A percentile compares a stretch with the other conserved stretches of the same genome.
These are phyloP conservation scores for Rhodotorula toruloides DNA, from an alignment of 768 basidiomycete species.

Conservation along the genomic window DNA sequence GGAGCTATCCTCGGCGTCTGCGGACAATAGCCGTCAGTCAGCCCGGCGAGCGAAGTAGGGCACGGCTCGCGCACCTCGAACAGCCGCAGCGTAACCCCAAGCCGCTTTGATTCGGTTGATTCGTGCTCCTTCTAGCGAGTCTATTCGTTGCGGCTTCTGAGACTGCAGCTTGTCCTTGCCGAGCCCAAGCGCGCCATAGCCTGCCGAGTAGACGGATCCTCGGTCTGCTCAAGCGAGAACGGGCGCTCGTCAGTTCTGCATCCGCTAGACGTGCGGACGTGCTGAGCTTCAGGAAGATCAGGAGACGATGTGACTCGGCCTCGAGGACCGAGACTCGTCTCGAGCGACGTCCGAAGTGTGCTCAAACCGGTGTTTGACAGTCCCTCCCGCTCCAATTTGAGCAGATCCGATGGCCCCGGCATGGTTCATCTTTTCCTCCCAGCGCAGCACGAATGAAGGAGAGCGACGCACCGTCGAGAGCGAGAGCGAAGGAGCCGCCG, in stretches of 20 bases:
- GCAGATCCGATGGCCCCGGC: constrained; percentile 40
- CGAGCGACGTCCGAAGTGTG: background rate
- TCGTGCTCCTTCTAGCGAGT: constrained; percentile 8
- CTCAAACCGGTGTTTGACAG: background rate
- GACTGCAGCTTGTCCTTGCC: background rate
- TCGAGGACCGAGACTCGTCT: background rate
- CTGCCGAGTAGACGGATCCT: constrained; percentile 27
- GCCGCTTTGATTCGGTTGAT: constrained; percentile 30
- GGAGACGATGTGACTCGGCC: background rate
- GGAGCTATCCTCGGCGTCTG: background rate
- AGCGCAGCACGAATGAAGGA: background rate
- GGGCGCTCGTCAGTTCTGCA: background rate
- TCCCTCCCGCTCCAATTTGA: constrained; percentile 1
- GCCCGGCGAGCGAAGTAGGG: too few relatives aligned
- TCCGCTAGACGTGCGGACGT: background rate
- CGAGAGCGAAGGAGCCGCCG: constrained; percentile 32
- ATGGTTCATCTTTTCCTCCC: constrained; percentile 9
- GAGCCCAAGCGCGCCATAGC: constrained; percentile 27
- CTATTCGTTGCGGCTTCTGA: background rate
- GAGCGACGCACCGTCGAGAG: constrained; percentile 29
- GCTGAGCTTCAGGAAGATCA: background rate
- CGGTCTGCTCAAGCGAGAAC: constrained; percentile 1
- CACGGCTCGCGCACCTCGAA: constrained; percentile 9
- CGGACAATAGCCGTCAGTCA: too few relatives aligned
- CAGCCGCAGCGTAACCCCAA: constrained; percentile 27